These are phyloP conservation scores for Cercospora sp. DNA, from an alignment of 2,329 filamentous ascomycete genomes.

Conservation along the genomic window DNA sequence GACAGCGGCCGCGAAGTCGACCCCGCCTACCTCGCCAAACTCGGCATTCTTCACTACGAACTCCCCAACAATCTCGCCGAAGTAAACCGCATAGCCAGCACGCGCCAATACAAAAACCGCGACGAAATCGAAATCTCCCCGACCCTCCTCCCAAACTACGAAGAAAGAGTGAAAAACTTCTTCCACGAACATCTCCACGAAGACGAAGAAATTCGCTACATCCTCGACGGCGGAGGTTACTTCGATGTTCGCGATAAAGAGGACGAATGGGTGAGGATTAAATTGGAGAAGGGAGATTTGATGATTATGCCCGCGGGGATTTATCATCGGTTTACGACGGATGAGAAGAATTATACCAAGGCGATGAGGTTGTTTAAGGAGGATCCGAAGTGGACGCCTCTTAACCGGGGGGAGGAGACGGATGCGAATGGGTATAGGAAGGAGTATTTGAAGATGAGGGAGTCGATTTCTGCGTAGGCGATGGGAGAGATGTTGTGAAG, in stretches of 20 bases:
- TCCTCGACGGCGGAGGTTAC: slow-evolving; percentile 82
- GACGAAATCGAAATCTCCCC: slow-evolving; percentile 91
- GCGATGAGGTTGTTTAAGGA: slow-evolving; percentile 98
- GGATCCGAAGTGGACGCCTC: slow-evolving; percentile 95
- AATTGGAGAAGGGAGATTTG: slow-evolving; percentile 81
- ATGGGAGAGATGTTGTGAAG: neutral
- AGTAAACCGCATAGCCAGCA: slow-evolving; percentile 72
- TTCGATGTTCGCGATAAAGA: slow-evolving; percentile 85
- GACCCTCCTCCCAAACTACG: slow-evolving; percentile 79
- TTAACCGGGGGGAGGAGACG: slow-evolving; percentile 77
- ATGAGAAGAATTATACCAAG: slow-evolving; percentile 87
- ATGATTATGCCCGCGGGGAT: slow-evolving; percentile 93
- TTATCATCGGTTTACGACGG: slow-evolving; percentile 96
- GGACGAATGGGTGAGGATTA: slow-evolving; percentile 87
- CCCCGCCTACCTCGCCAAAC: slow-evolving; percentile 63
- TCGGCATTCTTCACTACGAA: slow-evolving; percentile 80
- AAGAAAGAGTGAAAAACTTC: slow-evolving; percentile 90
- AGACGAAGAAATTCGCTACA: slow-evolving; percentile 97
- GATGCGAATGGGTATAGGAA: slow-evolving; percentile 77
- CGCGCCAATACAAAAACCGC: slow-evolving; percentile 87
- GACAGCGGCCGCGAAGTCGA: slow-evolving; percentile 74
- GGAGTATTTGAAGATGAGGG: slow-evolving; percentile 63
- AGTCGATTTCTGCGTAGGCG: slow-evolving; percentile 16
- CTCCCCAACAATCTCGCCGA: slow-evolving; percentile 61
- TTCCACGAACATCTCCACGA: slow-evolving; percentile 96